A percentile compares a stretch with the other conserved stretches of the same genome.
Evolutionary conservation across 2,329 filamentous ascomycete genomes (phyloP).

Genomic region (Botrytis porri): DNA sequence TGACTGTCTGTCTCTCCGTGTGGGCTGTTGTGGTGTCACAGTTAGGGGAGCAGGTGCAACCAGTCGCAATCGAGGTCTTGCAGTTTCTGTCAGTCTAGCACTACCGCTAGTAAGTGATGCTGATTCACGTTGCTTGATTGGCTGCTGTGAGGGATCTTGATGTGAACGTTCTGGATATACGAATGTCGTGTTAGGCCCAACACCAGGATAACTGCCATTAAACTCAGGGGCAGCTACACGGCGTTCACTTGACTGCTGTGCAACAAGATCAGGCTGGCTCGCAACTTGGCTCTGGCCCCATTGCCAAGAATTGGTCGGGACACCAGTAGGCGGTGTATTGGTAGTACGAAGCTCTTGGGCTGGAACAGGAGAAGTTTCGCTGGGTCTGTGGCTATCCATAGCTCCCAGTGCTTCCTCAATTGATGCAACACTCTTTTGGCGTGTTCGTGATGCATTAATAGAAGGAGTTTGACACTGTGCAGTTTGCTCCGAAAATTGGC

Average conservation of each 20-base stretch:
- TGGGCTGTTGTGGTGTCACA: background rate
- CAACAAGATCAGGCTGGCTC: background rate
- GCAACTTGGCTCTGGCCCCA: background rate
- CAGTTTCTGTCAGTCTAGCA: background rate
- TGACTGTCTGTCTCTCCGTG: background rate
- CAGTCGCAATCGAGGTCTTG: background rate
- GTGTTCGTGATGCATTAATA: background rate
- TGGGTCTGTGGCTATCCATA: background rate
- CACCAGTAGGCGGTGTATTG: background rate
- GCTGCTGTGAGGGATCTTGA: background rate
- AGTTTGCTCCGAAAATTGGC: background rate
- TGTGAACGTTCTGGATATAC: background rate
- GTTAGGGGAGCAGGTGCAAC: background rate
- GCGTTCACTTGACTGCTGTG: background rate
- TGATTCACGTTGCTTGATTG: background rate
- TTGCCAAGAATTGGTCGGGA: too few species aligned
- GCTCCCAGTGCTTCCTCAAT: background rate
- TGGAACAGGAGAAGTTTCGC: background rate
- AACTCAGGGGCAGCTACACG: background rate
- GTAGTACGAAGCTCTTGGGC: background rate
- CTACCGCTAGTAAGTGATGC: too few species aligned
- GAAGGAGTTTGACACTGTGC: background rate
- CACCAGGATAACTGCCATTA: too few species aligned
- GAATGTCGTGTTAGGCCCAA: background rate
- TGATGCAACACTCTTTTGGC: background rate